A percentile compares a stretch with the other conserved stretches of the same genome.
Conservation (phyloP, 2,329 filamentous ascomycete genomes). For the Tolypocladium sp. region DNA sequence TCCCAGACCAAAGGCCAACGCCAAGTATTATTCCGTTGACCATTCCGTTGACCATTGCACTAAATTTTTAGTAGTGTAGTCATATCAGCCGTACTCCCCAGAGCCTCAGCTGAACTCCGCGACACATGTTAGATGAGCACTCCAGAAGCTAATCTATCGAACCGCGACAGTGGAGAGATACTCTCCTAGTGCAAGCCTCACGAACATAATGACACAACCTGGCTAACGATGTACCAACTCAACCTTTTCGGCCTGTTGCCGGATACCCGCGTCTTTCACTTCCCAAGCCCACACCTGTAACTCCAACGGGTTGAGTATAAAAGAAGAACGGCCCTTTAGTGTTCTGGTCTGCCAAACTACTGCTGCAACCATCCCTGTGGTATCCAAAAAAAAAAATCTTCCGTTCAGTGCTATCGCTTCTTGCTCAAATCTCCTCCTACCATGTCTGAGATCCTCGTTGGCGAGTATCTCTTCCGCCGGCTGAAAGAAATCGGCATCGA, state of each 20-base stretch:
- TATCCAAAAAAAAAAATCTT: background rate
- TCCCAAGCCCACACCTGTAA: no score
- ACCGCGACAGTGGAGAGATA: background rate
- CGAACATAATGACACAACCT: background rate
- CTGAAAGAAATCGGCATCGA: slow-evolving; percentile 49
- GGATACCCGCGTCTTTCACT: background rate
- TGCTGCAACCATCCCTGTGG: background rate
- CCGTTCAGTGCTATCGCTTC: background rate
- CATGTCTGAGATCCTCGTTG: background rate
- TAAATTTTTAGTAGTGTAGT: no score
- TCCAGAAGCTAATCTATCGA: background rate
- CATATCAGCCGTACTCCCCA: no score
- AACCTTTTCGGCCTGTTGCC: background rate
- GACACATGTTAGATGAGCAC: no score
- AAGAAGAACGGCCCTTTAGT: background rate
- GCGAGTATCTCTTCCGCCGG: slow-evolving; percentile 47
- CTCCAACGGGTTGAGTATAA: background rate
- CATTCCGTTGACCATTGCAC: no score
- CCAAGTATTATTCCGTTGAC: no score
- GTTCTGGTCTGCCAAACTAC: background rate
- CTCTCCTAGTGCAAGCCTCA: background rate
- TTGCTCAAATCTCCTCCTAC: background rate
- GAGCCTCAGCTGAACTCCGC: no score
- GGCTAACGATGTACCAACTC: background rate
- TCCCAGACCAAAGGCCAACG: no score